Conservation (phyloP, 1,284 basidiomycete species). For the Cryptococcus jaspeensis region DNA sequence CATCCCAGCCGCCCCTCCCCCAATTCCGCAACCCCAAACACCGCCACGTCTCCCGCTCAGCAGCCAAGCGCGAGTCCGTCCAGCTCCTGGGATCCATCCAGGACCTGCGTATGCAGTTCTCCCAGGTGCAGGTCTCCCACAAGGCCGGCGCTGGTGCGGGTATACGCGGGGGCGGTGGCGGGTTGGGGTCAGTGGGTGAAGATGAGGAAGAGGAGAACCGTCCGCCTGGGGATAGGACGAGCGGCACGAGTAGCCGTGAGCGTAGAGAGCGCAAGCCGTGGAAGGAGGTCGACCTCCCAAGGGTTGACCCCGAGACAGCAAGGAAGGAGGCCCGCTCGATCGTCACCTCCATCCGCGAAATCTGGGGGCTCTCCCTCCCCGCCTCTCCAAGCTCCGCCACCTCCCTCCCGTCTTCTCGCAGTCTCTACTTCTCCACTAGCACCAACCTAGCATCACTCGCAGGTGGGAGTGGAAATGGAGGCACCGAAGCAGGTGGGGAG, state of each 20-base stretch:
- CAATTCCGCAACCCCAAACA: slow-evolving; percentile 32
- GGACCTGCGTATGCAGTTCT: slow-evolving; percentile 47
- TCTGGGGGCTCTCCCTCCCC: slow-evolving; percentile 23
- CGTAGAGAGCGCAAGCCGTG: slow-evolving; percentile 30
- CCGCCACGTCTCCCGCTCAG: slow-evolving; percentile 44
- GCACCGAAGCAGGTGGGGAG: neutral
- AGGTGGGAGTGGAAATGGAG: neutral
- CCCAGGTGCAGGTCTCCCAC: slow-evolving; percentile 29
- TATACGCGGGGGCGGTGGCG: slow-evolving; percentile 14
- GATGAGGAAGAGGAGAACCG: slow-evolving; percentile 32
- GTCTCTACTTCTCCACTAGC: slow-evolving; percentile 8
- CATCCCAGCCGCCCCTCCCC: slow-evolving; percentile 2
- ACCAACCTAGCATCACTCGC: slow-evolving; percentile 6
- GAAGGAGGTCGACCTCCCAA: slow-evolving; percentile 41
- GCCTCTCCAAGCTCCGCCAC: slow-evolving; percentile 12
- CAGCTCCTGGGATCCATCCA: slow-evolving; percentile 49
- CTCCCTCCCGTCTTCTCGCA: slow-evolving; percentile 8
- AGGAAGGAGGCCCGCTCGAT: slow-evolving; percentile 29
- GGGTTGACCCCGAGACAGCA: slow-evolving; percentile 30
- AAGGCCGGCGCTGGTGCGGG: slow-evolving; percentile 42
- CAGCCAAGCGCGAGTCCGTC: slow-evolving; percentile 48
- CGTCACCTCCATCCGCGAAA: slow-evolving; percentile 15
- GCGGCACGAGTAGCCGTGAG: neutral
- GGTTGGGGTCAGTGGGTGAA: slow-evolving; percentile 19
- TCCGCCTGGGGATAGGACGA: slow-evolving; percentile 8